Conservation (phyloP, 352 stramenopile genomes). For the Phytophthora rubi region DNA sequence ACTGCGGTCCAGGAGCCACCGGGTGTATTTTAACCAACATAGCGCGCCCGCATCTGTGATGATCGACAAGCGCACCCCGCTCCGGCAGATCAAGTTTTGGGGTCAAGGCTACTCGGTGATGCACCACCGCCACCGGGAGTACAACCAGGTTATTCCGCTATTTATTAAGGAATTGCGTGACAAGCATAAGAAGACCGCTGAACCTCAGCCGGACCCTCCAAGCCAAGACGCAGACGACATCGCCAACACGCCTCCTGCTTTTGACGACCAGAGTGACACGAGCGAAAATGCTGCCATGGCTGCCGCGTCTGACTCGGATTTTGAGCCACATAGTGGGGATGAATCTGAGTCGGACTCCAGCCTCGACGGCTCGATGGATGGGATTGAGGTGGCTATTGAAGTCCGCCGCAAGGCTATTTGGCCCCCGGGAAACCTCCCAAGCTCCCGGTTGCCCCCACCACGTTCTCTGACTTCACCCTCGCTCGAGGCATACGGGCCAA, state of each 20-base stretch:
- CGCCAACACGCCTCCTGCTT: too few species aligned
- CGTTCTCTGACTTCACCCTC: not conserved
- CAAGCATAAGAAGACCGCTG: not conserved
- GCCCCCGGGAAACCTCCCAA: not conserved
- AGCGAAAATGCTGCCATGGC: not conserved
- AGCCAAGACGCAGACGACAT: too few species aligned
- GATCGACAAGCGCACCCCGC: not conserved
- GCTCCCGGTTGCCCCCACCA: not conserved
- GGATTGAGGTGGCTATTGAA: not conserved
- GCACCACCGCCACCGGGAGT: not conserved
- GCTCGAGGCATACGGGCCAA: not conserved
- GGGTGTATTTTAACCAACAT: constrained; percentile 12
- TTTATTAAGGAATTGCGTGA: not conserved
- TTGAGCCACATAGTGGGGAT: not conserved
- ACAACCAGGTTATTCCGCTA: not conserved
- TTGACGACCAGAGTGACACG: too few species aligned
- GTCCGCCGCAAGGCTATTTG: not conserved
- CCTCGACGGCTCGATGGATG: too few species aligned
- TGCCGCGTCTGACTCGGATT: too few species aligned
- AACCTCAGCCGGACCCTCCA: not conserved
- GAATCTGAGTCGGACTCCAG: not conserved
- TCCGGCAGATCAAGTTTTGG: constrained; percentile 5
- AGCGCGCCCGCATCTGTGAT: not conserved
- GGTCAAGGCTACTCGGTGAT: not conserved
- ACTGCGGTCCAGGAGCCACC: not conserved